Evolutionary conservation across 148 eudicot species (phyloP).

Genomic region (Tetragonia tetragonoides): DNA sequence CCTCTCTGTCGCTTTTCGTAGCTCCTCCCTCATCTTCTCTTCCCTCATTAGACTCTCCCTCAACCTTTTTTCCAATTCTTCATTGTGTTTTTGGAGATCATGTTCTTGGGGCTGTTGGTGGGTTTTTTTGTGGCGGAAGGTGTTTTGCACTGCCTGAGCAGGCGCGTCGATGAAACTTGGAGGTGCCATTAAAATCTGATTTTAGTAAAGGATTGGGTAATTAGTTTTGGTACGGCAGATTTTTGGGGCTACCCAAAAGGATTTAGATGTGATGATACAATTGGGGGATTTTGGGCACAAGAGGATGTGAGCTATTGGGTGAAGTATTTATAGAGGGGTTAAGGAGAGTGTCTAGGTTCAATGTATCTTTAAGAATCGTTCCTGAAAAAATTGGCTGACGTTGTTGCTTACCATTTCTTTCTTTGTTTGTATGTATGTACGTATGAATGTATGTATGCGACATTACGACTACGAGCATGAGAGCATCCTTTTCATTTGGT

Average conservation of each 20-base stretch:
- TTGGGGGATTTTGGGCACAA: slow-evolving; percentile 22
- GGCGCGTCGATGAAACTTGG: neutral
- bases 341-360: slow-evolving; percentile 47
- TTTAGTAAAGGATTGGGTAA: neutral
- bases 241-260: neutral
- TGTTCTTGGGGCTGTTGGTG: neutral
- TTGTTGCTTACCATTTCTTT: slow-evolving; percentile 17
- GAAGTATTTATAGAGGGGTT: slow-evolving; percentile 15
- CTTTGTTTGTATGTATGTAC: neutral
- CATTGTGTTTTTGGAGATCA: slow-evolving; percentile 33
- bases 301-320: neutral
- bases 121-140: no score
- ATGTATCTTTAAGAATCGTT: slow-evolving; percentile 20
- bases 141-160: neutral
- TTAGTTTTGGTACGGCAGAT: neutral
- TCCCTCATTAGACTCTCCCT: slow-evolving; percentile 52
- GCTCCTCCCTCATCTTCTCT: slow-evolving; percentile 53
- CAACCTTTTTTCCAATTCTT: slow-evolving; percentile 59
- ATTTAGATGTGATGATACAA: neutral
- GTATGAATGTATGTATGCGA: no score
- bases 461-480: no score
- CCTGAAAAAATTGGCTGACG: slow-evolving; percentile 11
- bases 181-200: neutral
- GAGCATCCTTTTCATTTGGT: no score
- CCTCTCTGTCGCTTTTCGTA: slow-evolving; percentile 37